Base-by-base conservation (phyloP, 2,329 filamentous ascomycete genomes). In the Fusarium fracticaudum region DNA sequence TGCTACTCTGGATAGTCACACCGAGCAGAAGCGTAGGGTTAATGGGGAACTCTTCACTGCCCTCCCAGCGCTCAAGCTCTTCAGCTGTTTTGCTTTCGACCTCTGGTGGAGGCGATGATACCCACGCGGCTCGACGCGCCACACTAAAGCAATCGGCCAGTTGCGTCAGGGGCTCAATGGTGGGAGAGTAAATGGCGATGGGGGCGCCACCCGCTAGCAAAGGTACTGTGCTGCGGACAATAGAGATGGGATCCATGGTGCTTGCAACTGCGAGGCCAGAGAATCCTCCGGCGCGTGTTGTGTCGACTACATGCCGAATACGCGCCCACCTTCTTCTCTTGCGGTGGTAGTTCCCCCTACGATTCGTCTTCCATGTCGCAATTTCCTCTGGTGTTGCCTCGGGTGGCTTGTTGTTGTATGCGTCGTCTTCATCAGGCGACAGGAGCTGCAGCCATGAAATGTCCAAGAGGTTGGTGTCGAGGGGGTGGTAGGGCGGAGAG, bases 391-490 rank as follows among this genome's bases (percentile, higher is more conserved):
- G 85, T 0, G 90, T 78, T 3, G 92, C 85, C 0, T 84, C 80
- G 1, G 90, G 86, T 0, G 94, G 92, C 60, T 92, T 88, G 33
- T 89, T 87, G 38, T 86, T 83, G 83, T 97, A 98, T 8, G 92
- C 90, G 2, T 89, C 87, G 81, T 98, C 96, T 37, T 90, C 85
- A 41, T 89, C 84, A 0, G 96, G 96, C 31, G 93, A 88, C 22
- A 98, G 85, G 10, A 99, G 90, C 83, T 98, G 96, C 5, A 99
- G 89, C 95, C 96, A 99, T 35, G 94, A 96, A 37, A 98, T 86
- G 10, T 92, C 90, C 78, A 96, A 92, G 59, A 99, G 90, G 80
- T 96, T 92, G 22, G 89, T 92, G 81, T 92, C 89, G 17, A 99
- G 90, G 2, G 96, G 96, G 80, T 98, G 96, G 31, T 90, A 86